These are phyloP conservation scores for Leucoagaricus sp. DNA, from an alignment of 1,284 basidiomycete species.

Conservation along the genomic window DNA sequence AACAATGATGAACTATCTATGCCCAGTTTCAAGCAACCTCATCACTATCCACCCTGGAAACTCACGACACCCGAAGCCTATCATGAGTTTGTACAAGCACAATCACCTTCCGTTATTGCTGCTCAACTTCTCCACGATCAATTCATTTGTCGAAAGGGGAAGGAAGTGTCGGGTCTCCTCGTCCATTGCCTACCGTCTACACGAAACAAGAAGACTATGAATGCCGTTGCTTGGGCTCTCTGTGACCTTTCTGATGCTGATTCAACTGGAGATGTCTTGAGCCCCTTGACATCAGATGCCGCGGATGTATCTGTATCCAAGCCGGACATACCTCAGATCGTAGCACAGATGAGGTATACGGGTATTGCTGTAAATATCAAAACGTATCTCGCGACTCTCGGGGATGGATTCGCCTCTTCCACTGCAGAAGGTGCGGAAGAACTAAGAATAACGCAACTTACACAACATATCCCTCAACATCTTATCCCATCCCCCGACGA, in stretches of 20 bases:
- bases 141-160: conserved; percentile 15
- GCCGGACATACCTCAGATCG: conserved; percentile 19
- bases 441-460: conserved; percentile 1
- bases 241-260: neutral
- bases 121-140: conserved; percentile 21
- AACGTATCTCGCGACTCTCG: conserved; percentile 22
- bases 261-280: too few species aligned
- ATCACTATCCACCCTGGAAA: too few species aligned
- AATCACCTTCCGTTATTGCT: conserved; percentile 19
- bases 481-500: conserved; percentile 25
- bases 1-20: too few species aligned
- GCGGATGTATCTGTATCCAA: conserved; percentile 17
- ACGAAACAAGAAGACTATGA: conserved; percentile 18
- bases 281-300: too few species aligned
- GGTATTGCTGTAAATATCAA: conserved; percentile 24
- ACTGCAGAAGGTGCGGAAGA: neutral
- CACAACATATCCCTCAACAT: conserved; percentile 17
- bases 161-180: conserved; percentile 19
- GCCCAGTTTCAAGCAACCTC: too few species aligned
- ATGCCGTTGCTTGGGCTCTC: neutral
- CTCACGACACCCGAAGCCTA: too few species aligned
- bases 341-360: conserved; percentile 24
- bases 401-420: neutral
- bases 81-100: too few species aligned
- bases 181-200: conserved; percentile 21